These are phyloP conservation scores for Moelleriella libera DNA, from an alignment of 2,329 filamentous ascomycete genomes.

Conservation along the genomic window DNA sequence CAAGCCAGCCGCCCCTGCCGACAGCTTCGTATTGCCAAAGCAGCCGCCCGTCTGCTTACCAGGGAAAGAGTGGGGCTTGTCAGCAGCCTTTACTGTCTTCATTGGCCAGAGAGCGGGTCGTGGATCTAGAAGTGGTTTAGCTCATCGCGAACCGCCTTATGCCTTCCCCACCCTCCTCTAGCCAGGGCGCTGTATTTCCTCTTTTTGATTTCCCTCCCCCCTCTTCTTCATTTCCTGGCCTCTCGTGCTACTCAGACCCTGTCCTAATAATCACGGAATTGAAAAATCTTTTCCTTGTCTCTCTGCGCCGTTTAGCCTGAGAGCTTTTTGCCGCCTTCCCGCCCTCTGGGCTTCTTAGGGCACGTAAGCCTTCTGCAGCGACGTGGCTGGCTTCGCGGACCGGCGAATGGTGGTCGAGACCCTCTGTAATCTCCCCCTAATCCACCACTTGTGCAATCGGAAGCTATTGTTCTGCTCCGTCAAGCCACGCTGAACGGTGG, in stretches of 20 bases:
- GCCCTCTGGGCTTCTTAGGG: background rate
- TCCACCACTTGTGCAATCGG: constrained; percentile 3
- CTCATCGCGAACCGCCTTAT: background rate
- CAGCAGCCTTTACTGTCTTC: background rate
- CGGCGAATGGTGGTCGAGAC: background rate
- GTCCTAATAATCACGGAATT: background rate
- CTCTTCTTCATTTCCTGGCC: background rate
- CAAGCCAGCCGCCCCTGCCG: too few species aligned
- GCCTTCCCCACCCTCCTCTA: background rate
- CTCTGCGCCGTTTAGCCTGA: background rate
- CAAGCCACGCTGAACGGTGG: background rate
- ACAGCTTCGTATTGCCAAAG: too few species aligned
- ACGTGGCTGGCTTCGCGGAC: background rate
- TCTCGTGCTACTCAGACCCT: background rate
- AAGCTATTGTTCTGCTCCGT: background rate
- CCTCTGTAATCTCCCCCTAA: constrained; percentile 8
- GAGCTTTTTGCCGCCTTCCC: background rate
- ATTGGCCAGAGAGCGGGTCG: background rate
- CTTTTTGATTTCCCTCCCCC: background rate
- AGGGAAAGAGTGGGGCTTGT: too few species aligned
- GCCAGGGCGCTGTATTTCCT: too few species aligned
- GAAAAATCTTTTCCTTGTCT: background rate
- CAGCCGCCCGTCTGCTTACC: too few species aligned
- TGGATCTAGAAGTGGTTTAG: background rate
- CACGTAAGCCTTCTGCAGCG: background rate